Evolutionary conservation across 2,329 filamentous ascomycete genomes (phyloP).

Genomic region (Mariannaea sp.): DNA sequence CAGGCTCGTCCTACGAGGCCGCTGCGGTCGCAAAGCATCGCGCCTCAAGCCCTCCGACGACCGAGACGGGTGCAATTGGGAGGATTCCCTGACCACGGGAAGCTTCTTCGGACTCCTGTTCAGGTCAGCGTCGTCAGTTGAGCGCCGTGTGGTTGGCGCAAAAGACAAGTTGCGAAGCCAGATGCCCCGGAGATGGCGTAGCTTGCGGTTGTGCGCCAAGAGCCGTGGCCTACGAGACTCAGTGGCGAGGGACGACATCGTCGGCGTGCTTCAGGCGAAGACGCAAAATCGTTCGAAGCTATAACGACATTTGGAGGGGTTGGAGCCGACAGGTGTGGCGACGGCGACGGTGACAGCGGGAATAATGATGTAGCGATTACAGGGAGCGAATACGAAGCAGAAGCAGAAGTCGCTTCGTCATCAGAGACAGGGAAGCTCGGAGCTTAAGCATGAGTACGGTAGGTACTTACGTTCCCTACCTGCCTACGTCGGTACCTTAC

Average conservation of each 20-base stretch:
- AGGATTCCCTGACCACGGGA: constrained; percentile 52
- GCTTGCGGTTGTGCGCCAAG: constrained; percentile 77
- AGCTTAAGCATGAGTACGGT: constrained; percentile 21
- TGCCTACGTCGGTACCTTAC: too few species aligned
- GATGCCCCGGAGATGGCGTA: constrained; percentile 86
- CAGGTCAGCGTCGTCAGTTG: constrained; percentile 79
- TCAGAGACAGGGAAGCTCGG: constrained; percentile 31
- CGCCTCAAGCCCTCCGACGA: constrained; percentile 58
- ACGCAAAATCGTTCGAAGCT: constrained; percentile 19
- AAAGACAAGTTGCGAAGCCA: constrained; percentile 86
- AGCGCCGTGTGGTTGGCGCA: constrained; percentile 60
- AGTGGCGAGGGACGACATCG: constrained; percentile 45
- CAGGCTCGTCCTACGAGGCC: constrained; percentile 54
- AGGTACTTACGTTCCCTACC: too few species aligned
- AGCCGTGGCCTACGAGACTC: constrained; percentile 55
- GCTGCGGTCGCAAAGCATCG: constrained; percentile 34
- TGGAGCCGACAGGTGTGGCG: too few species aligned
- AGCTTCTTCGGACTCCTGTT: constrained; percentile 73
- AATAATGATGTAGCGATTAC: neutral
- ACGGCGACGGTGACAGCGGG: neutral
- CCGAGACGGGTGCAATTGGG: constrained; percentile 58
- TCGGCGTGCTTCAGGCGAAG: constrained; percentile 26
- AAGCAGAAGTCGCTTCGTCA: constrained; percentile 5
- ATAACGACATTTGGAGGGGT: constrained; percentile 27
- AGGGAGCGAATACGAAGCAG: neutral